Evolutionary conservation across 1,284 basidiomycete genomes (phyloP).

Genomic region (Gastroboletus turbinatus): DNA sequence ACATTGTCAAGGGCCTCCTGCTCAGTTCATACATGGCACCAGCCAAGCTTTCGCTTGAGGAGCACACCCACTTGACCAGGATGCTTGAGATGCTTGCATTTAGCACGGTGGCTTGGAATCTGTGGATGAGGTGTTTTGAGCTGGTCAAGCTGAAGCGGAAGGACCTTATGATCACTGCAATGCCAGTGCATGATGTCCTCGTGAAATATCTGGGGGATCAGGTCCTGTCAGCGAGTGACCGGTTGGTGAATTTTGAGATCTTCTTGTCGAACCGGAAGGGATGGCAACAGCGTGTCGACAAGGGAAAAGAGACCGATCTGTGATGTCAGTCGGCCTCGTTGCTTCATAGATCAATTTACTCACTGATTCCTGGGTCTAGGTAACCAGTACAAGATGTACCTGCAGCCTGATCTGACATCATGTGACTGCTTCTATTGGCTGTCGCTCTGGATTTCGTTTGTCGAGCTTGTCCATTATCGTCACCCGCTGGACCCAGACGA

Average conservation of each 20-base stretch:
- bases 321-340: neutral
- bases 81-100: no score
- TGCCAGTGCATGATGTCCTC: neutral
- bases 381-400: neutral
- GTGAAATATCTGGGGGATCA: neutral
- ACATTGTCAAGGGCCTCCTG: neutral
- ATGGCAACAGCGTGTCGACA: neutral
- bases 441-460: neutral
- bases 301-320: neutral
- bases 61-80: neutral
- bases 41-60: neutral
- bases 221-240: neutral
- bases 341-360: neutral
- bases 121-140: no score
- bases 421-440: neutral
- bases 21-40: neutral
- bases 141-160: no score
- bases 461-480: neutral
- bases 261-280: neutral
- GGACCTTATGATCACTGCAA: neutral
- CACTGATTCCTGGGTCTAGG: neutral
- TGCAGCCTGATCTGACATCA: neutral
- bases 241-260: neutral
- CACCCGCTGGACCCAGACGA: neutral
- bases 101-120: no score